Evolutionary conservation across 345 rosid species (phyloP).

Genomic region (Lenwebbia sp.): DNA sequence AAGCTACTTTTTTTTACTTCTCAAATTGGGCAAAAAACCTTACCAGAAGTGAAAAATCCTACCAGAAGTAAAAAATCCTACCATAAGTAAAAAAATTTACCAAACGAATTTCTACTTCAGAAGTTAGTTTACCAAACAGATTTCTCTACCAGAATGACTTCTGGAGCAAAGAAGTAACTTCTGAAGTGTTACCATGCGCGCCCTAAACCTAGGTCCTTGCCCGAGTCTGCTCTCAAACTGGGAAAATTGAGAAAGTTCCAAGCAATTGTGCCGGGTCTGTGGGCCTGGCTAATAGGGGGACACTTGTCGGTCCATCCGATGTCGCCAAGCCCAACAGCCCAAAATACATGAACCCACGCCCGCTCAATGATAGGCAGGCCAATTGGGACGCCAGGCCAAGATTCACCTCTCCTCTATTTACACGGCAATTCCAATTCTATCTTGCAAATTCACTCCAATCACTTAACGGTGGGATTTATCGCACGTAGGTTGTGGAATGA

Average conservation of each 20-base stretch:
- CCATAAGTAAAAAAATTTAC: no score
- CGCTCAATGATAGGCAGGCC: neutral
- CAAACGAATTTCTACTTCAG: no score
- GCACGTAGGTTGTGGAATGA: no score
- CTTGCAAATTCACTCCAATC: neutral
- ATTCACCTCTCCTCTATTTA: neutral
- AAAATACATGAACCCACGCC: neutral
- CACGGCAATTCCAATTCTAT: neutral
- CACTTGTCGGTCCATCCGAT: neutral
- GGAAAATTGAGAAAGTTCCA: neutral
- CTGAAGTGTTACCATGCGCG: no score
- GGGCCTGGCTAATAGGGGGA: neutral
- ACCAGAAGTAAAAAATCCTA: no score
- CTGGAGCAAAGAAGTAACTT: no score
- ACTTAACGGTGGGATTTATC: no score
- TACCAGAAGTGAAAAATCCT: no score
- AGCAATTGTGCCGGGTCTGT: neutral
- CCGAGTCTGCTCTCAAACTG: neutral
- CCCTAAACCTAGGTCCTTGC: neutral
- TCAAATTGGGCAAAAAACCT: no score
- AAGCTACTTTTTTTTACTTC: no score
- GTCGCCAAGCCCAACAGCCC: neutral
- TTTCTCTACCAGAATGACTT: no score
- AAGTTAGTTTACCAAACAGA: no score
- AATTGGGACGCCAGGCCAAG: neutral